Conservation (phyloP, 83 land plant genomes). For the Diphasiastrum complanatum region DNA sequence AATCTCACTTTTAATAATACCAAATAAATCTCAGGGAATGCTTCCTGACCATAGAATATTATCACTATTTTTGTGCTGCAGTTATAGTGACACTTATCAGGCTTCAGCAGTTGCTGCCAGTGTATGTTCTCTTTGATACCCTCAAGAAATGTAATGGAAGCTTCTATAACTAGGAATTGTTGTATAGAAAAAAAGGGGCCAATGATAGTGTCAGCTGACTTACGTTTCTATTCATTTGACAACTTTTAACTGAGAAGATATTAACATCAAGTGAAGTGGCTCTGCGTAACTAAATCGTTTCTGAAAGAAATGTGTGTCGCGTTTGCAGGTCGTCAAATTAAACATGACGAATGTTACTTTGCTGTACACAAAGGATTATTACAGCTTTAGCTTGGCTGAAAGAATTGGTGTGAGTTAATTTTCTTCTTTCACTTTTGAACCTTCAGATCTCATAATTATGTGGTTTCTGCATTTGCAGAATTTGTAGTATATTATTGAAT, state of each 20-base stretch:
- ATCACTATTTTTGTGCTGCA: slow-evolving; percentile 5
- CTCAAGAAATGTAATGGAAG: neutral
- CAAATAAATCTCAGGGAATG: no score
- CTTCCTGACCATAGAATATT: no score
- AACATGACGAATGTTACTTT: slow-evolving; percentile 20
- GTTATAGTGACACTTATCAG: slow-evolving; percentile 28
- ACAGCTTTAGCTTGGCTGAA: slow-evolving; percentile 24
- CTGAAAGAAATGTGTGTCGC: no score
- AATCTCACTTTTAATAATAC: no score
- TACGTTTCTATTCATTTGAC: no score
- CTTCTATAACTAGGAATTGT: neutral
- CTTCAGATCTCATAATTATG: no score
- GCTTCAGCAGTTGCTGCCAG: slow-evolving; percentile 23
- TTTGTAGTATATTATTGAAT: slow-evolving; percentile 4
- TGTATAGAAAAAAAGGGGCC: no score
- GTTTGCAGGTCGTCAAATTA: slow-evolving; percentile 22
- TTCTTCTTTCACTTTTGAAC: neutral
- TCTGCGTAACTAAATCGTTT: no score
- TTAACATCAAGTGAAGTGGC: no score
- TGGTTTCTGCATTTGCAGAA: no score
- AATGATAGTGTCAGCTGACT: no score
- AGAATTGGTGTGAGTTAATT: slow-evolving; percentile 10
- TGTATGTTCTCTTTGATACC: slow-evolving; percentile 15
- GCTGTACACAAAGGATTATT: slow-evolving; percentile 21
- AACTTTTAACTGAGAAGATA: no score